A percentile compares a stretch with the other conserved stretches of the same genome.
Conservation (phyloP, 169 alveolate species). For the Plasmodium ovale region DNA sequence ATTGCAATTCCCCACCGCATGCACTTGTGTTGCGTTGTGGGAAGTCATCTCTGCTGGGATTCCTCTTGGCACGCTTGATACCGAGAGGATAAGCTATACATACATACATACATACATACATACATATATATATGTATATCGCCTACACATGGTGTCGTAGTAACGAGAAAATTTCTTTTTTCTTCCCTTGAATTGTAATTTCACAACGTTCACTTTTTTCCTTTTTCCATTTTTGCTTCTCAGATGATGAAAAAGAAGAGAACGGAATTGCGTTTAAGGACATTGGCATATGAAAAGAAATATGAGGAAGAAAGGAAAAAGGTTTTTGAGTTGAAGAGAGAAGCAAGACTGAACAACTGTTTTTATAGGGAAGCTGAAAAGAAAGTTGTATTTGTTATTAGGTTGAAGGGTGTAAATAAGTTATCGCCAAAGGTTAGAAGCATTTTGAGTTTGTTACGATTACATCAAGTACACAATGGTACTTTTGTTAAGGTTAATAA, state of each 20-base stretch:
- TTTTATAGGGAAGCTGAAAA: conserved; percentile 92
- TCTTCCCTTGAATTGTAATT: too few species aligned
- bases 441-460: conserved; percentile 96
- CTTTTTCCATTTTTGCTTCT: not conserved
- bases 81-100: not conserved
- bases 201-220: too few species aligned
- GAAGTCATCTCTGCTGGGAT: too few species aligned
- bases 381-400: conserved; percentile 95
- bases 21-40: not conserved
- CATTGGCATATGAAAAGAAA: conserved; percentile 84
- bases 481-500: conserved; percentile 97
- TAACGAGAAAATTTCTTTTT: too few species aligned
- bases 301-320: conserved; percentile 81
- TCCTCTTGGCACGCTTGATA: too few species aligned
- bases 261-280: conserved; percentile 78
- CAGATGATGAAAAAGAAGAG: conserved; percentile 53
- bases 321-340: conserved; percentile 80
- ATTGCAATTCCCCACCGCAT: too few species aligned
- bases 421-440: conserved; percentile 97
- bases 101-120: not conserved
- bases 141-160: too few species aligned
- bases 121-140: too few species aligned
- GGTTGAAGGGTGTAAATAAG: conserved; percentile 98
- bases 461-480: conserved; percentile 99
- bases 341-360: conserved; percentile 85